Evolutionary conservation across 176 grass and related monocot species (phyloP).

Genomic region (Poa annua): DNA sequence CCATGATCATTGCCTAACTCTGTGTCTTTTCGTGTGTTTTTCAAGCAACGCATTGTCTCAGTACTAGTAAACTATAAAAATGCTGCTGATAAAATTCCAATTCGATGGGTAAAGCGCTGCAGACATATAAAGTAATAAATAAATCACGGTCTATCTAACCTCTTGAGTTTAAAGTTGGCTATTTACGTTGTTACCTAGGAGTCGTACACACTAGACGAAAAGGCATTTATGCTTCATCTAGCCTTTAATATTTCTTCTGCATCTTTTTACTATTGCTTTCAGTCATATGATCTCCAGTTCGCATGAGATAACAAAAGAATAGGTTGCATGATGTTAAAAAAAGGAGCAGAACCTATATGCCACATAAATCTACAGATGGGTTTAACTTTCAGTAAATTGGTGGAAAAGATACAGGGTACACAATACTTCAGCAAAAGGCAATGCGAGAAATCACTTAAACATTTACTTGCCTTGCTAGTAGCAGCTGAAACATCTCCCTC

Average conservation of each 20-base stretch:
- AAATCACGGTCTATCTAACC: not conserved
- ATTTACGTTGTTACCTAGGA: not conserved
- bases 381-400: conserved; percentile 9
- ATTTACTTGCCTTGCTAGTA: conserved; percentile 47
- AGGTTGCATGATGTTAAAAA: conserved; percentile 20
- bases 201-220: not conserved
- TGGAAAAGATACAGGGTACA: conserved; percentile 3
- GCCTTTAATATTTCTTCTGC: conserved; percentile 11
- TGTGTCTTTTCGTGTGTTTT: too few species aligned
- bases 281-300: conserved; percentile 27
- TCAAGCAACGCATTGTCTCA: too few species aligned
- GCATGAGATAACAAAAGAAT: not conserved
- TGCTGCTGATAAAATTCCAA: not conserved
- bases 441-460: not conserved
- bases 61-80: not conserved
- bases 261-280: conserved; percentile 7
- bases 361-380: not conserved
- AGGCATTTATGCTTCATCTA: conserved; percentile 14
- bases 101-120: not conserved
- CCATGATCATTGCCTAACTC: too few species aligned
- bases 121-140: conserved; percentile 2
- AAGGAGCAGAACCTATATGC: not conserved
- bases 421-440: conserved; percentile 22
- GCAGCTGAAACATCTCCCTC: conserved; percentile 24
- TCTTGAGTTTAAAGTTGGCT: not conserved